Conservation (phyloP, 2,329 filamentous ascomycete genomes). For the Onygenales sp. region DNA sequence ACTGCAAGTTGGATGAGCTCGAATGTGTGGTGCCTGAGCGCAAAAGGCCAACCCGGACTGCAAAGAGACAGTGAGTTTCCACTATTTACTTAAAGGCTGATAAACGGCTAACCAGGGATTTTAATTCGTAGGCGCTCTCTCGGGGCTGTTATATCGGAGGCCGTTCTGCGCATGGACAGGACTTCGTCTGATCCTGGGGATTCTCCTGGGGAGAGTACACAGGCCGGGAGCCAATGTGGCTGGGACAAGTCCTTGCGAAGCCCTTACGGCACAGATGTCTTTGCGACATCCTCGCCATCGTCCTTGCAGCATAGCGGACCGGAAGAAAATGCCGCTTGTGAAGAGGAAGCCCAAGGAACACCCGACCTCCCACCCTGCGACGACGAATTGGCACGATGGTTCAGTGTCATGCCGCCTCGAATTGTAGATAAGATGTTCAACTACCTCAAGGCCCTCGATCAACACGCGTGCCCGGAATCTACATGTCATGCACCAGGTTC, state of each 20-base stretch:
- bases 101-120: not conserved
- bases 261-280: not conserved
- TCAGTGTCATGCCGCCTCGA: slow-evolving; percentile 8
- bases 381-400: slow-evolving; percentile 9
- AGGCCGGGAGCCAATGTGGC: not conserved
- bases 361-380: slow-evolving; percentile 7
- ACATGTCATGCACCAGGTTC: not conserved
- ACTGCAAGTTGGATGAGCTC: slow-evolving; percentile 16
- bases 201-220: not conserved
- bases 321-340: not conserved
- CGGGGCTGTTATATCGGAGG: slow-evolving; percentile 5
- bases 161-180: slow-evolving; percentile 1
- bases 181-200: not conserved
- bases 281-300: not conserved
- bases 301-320: not conserved
- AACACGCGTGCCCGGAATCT: not conserved
- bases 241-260: not conserved
- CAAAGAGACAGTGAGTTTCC: slow-evolving; percentile 1
- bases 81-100: not conserved
- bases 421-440: slow-evolving; percentile 11
- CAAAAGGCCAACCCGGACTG: slow-evolving; percentile 8
- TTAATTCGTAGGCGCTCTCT: slow-evolving; percentile 4
- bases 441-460: slow-evolving; percentile 3
- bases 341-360: not conserved
- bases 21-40: slow-evolving; percentile 13